Evolutionary conservation across 768 basidiomycete species (phyloP), one percentile per base, ranked within the genome.

Genomic region (Austroboletus festivus): DNA sequence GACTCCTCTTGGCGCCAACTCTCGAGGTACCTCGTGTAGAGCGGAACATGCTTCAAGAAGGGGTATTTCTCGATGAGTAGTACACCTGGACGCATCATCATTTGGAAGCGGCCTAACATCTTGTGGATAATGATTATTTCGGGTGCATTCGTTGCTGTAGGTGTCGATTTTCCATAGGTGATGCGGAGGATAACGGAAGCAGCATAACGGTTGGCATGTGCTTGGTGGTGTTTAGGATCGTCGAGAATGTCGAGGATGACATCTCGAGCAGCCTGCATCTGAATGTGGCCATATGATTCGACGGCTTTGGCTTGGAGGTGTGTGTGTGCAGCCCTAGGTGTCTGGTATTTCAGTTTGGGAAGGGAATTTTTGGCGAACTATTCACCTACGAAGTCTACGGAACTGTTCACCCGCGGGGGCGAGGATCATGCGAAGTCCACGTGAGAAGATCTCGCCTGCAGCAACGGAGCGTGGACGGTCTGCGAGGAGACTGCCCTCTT

Each of bases 361-460:
- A 51, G 20, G 26, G 26, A 28, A 28, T 5, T 5, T 5, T 34
- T 4, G n/a, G n/a, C n/a, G n/a, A n/a, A n/a, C n/a, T n/a, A 31
- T 11, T 61, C 63, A 81, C 81, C 73, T 76, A 47, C 82, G 73
- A 68, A 83, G 76, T 62, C 77, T 81, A 61, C 80, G 79, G 58
- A 83, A 80, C 37, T 75, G 69, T 22, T 82, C 81, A 2, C 81
- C 82, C 3, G 76, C 76, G 0, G 76, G 74, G 3, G 77, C 79
- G 8, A 83, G 68, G 42, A 84, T 58, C 50, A 79, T 71, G 0
- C 82, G 67, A 71, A 84, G 77, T 0, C 81, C 82, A 3, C 80
- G 77, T 0, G 77, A 79, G 4, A 83, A 55, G 0, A 79, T 77
- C 50, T 83, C 81, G 5, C 82, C 82, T 0, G 77, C 82, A 1